Base-by-base conservation (phyloP, 306 rosid genomes). In the Gillenia trifoliata region DNA sequence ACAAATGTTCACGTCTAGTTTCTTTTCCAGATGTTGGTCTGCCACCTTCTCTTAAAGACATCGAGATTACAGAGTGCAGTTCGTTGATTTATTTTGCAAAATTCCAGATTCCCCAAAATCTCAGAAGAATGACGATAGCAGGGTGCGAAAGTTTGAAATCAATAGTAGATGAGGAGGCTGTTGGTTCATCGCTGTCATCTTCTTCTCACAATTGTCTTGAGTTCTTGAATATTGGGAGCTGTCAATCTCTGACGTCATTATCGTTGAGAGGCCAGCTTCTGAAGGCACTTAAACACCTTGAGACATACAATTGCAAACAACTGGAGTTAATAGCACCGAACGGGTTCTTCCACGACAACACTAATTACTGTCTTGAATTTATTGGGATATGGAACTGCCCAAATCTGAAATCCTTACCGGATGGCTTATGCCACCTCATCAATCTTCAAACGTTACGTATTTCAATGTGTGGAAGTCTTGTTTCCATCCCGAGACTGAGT, bases 351-450 rank as follows among this genome's bases (percentile, higher is more conserved):
- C 1, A 3, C 61, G 13, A 55, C 15, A 55, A 7, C 26, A 55
- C 5, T 3, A 55, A 55, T 55, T 3, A 47, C 4, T 55, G 13
- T 3, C 61, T 55, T 55, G 61, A 22, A 55, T 0, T 0, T 22
- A 7, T 55, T 55, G 0, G 0, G 0, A 55, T 55, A 5, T 0
- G 0, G 0, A 0, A 0, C 0, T 55, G 61, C 61, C 61, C 1
- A 55, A 50, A 50, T 50, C 11, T 50, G 41, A 36, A 36, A 36
- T 36, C 41, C 41, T 36, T 36, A 36, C 41, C 41, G 11, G 41
- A 36, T 36, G 41, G 41, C 11, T 36, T 36, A 36, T 8, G 41
- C 41, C 41, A 36, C 41, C 41, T 36, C 11, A 8, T 2, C 41
- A 36, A 36, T 36, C 41, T 36, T 8, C 41, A 36, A 36, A 8